Conservation (phyloP, 345 rosid species). For the Lepidium aucheri region DNA sequence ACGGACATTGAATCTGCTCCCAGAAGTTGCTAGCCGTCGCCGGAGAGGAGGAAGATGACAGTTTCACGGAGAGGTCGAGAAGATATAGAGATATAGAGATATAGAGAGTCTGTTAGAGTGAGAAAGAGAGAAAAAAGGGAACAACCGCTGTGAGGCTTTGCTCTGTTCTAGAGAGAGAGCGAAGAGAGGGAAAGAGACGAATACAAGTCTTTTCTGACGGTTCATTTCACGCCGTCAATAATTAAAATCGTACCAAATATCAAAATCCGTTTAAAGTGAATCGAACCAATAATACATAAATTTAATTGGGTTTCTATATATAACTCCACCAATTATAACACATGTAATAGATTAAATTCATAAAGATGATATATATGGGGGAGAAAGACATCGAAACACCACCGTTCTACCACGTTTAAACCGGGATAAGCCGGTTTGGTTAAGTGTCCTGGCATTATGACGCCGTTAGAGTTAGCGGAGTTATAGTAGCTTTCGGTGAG, state of each 20-base stretch:
- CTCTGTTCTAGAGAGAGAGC: constrained; percentile 17
- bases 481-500: constrained; percentile 9
- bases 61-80: constrained; percentile 12
- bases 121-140: constrained; percentile 15
- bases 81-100: neutral
- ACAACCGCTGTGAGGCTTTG: constrained; percentile 21
- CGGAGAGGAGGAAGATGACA: constrained; percentile 11
- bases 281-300: neutral
- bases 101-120: constrained; percentile 3
- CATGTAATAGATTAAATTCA: neutral
- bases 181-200: constrained; percentile 29
- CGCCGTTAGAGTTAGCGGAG: constrained; percentile 20
- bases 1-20: constrained; percentile 12
- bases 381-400: neutral
- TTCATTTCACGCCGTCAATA: constrained; percentile 38
- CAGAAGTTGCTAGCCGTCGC: neutral
- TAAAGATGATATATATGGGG: neutral
- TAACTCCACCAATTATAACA: neutral
- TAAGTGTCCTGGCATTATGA: neutral
- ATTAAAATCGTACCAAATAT: constrained; percentile 1
- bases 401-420: neutral
- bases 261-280: neutral
- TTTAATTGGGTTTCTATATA: neutral
- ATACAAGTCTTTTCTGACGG: constrained; percentile 55
- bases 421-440: neutral